These are phyloP conservation scores for Tetrastigma voinierianum DNA, from an alignment of 164 flowering plant genomes.

Conservation along the genomic window DNA sequence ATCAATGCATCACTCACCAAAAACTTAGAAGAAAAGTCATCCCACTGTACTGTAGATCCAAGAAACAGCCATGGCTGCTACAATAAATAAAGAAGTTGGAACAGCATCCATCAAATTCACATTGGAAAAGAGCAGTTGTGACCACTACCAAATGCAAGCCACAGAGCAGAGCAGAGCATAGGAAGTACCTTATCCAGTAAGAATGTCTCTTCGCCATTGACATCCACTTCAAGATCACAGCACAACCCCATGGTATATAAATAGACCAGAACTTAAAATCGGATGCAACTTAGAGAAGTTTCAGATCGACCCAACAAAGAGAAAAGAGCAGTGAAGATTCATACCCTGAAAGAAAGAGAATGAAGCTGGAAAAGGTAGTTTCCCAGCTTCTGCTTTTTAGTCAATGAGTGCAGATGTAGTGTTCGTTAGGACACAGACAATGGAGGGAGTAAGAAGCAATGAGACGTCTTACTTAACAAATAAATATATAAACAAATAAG, in stretches of 20 bases:
- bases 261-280: neutral
- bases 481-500: no score
- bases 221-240: constrained; percentile 52
- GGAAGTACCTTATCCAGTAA: constrained; percentile 44
- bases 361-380: neutral
- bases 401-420: constrained; percentile 11
- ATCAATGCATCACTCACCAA: no score
- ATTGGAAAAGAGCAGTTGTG: neutral
- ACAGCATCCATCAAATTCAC: neutral
- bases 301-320: neutral
- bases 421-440: constrained; percentile 4
- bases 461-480: neutral
- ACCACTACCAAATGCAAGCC: neutral
- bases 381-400: constrained; percentile 7
- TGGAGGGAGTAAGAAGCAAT: constrained; percentile 11
- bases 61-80: no score
- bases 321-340: neutral
- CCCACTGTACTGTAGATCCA: no score
- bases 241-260: constrained; percentile 14
- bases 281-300: constrained; percentile 1
- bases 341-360: neutral
- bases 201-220: constrained; percentile 52
- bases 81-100: no score
- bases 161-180: neutral
- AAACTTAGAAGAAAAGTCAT: no score